Percentiles rank a stretch among this genome's conserved stretches.
Conservation (phyloP, 2,329 filamentous ascomycete species). For the Fusarium nelsonii region DNA sequence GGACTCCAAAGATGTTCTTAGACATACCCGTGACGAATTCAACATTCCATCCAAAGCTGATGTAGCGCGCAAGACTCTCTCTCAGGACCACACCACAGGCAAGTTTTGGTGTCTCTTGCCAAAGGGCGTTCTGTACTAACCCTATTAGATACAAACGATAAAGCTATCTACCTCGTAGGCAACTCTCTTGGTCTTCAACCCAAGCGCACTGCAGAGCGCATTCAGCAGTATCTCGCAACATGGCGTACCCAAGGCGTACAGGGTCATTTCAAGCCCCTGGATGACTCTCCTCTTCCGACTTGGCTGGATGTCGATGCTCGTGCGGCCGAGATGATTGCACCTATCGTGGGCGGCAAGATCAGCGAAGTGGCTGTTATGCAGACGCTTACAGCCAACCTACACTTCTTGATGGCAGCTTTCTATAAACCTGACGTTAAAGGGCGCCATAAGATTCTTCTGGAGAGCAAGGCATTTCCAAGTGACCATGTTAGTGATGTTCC, state of each 20-base stretch:
- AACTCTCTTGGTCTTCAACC: conserved; percentile 88
- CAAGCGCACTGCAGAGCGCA: conserved; percentile 65
- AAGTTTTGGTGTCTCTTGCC: background rate
- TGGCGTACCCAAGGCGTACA: conserved; percentile 85
- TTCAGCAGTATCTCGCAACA: conserved; percentile 78
- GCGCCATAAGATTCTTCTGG: conserved; percentile 79
- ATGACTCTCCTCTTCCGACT: conserved; percentile 73
- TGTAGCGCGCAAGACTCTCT: conserved; percentile 48
- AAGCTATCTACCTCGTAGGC: conserved; percentile 80
- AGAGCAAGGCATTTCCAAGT: conserved; percentile 87
- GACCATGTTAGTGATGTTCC: conserved; percentile 69
- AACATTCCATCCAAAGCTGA: conserved; percentile 70
- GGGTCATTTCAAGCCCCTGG: conserved; percentile 79
- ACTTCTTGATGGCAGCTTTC: conserved; percentile 84
- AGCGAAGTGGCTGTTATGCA: conserved; percentile 86
- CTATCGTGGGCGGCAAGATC: conserved; percentile 75
- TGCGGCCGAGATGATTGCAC: conserved; percentile 73
- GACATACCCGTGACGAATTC: conserved; percentile 73
- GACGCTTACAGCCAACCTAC: conserved; percentile 81
- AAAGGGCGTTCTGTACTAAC: background rate
- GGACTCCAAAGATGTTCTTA: conserved; percentile 68
- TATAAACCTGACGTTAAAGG: conserved; percentile 71
- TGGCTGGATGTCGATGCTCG: conserved; percentile 82
- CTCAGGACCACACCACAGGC: conserved; percentile 17
- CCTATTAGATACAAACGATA: conserved; percentile 23